phyloP scores from a whole-genome alignment of 805 yeast genomes.

The Wickerhamomyces ciferrii region DNA sequence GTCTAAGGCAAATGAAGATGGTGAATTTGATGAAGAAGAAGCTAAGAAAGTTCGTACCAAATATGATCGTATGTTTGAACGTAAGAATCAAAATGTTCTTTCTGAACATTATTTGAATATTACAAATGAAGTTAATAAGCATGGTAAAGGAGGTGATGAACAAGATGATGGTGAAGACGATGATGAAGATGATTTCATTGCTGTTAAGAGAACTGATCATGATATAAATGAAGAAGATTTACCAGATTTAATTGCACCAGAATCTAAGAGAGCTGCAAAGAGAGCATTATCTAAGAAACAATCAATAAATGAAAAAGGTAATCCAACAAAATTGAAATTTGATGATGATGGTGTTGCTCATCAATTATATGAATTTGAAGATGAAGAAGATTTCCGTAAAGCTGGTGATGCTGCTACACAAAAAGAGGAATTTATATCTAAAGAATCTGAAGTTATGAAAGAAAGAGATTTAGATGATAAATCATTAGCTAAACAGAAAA shows the following conservation, averaged over 20 bases:
- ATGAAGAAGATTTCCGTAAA: constrained; percentile 78
- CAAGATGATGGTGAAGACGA: constrained; percentile 40
- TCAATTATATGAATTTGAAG: constrained; percentile 84
- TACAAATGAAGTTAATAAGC: constrained; percentile 40
- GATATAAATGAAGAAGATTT: constrained; percentile 56
- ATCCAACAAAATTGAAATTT: constrained; percentile 74
- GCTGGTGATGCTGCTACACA: constrained; percentile 65
- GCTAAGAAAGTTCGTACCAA: constrained; percentile 64
- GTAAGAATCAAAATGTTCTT: constrained; percentile 87
- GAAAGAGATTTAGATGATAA: constrained; percentile 76
- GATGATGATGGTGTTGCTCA: constrained; percentile 96
- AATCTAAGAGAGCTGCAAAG: constrained; percentile 81
- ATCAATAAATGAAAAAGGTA: constrained; percentile 53
- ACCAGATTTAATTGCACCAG: constrained; percentile 57
- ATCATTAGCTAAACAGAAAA: constrained; percentile 66
- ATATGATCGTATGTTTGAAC: constrained; percentile 92
- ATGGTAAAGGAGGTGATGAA: too few relatives aligned
- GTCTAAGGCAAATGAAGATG: constrained; percentile 56
- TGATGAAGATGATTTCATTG: constrained; percentile 70
- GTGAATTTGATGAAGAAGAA: constrained; percentile 40
- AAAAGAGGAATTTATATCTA: constrained; percentile 58
- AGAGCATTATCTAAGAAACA: constrained; percentile 84
- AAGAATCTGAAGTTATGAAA: constrained; percentile 67
- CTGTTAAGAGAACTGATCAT: constrained; percentile 76
- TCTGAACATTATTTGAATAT: constrained; percentile 83